These are phyloP conservation scores for Fusarium sp. DNA, from an alignment of 2,329 filamentous ascomycete species.

Conservation along the genomic window DNA sequence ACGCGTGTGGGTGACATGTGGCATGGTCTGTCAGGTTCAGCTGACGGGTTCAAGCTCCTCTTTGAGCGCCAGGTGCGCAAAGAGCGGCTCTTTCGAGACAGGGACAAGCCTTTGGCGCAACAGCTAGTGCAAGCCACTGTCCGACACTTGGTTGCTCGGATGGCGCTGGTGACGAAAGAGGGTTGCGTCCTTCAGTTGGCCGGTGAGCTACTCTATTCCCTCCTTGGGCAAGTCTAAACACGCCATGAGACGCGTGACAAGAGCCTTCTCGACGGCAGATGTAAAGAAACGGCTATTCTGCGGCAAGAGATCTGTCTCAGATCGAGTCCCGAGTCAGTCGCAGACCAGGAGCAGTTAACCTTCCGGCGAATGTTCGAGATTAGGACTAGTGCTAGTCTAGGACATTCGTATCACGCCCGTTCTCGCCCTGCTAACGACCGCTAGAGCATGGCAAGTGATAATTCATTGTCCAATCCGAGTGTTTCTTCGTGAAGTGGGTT, in stretches of 20 bases:
- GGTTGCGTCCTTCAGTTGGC: not conserved
- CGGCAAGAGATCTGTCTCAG: not conserved
- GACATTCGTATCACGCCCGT: not conserved
- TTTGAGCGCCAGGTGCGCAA: not conserved
- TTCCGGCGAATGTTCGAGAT: conserved; percentile 1
- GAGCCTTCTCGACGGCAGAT: not conserved
- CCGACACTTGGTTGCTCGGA: not conserved
- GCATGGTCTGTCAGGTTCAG: not conserved
- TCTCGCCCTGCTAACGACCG: not conserved
- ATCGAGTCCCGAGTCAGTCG: not conserved
- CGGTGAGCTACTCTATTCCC: not conserved
- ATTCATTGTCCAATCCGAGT: not conserved
- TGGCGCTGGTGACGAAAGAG: not conserved
- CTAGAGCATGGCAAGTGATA: not conserved
- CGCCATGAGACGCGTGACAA: not conserved
- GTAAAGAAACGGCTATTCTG: not conserved
- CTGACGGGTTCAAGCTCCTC: not conserved
- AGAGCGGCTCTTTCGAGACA: not conserved
- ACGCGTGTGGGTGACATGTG: not conserved
- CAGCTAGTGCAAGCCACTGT: not conserved
- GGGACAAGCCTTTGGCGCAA: not conserved
- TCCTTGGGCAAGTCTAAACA: not conserved
- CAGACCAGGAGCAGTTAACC: not conserved
- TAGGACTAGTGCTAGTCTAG: not conserved
- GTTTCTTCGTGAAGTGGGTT: not conserved